These are phyloP conservation scores for Forsythia viridissima DNA, from an alignment of 257 asterid genomes.

Conservation along the genomic window DNA sequence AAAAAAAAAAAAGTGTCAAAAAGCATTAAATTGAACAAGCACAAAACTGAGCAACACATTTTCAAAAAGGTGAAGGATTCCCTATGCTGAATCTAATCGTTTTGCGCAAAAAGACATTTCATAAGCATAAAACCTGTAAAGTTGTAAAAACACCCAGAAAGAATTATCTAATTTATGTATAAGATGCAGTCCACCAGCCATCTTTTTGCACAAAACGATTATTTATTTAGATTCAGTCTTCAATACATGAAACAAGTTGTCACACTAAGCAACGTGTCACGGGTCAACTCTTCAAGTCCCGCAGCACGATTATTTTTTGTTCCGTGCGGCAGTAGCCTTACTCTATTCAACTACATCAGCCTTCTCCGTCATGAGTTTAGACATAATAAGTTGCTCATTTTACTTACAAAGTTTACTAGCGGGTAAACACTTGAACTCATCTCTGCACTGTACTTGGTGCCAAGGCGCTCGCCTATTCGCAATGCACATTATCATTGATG, in stretches of 20 bases:
- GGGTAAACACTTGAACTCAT: no score
- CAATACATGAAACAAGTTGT: neutral
- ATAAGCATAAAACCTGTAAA: slow-evolving; percentile 27
- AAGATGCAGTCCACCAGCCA: neutral
- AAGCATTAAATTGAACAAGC: slow-evolving; percentile 17
- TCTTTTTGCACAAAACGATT: no score
- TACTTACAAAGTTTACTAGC: no score
- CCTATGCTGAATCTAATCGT: slow-evolving; percentile 24
- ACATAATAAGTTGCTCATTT: no score
- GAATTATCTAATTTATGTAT: neutral
- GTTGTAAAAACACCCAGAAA: slow-evolving; percentile 14
- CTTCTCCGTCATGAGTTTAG: no score
- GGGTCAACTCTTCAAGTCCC: no score
- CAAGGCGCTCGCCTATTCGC: no score
- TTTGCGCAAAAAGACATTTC: slow-evolving; percentile 17
- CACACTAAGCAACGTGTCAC: neutral
- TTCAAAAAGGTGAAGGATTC: slow-evolving; percentile 10
- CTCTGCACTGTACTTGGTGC: no score
- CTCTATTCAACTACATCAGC: no score
- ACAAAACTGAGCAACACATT: slow-evolving; percentile 10
- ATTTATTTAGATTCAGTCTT: slow-evolving; percentile 1
- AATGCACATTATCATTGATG: no score
- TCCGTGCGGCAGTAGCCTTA: no score
- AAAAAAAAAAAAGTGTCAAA: slow-evolving; percentile 18
- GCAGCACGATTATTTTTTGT: no score